phyloP scores from a whole-genome alignment of 805 yeast species.

The Soucietia sequanensis region DNA sequence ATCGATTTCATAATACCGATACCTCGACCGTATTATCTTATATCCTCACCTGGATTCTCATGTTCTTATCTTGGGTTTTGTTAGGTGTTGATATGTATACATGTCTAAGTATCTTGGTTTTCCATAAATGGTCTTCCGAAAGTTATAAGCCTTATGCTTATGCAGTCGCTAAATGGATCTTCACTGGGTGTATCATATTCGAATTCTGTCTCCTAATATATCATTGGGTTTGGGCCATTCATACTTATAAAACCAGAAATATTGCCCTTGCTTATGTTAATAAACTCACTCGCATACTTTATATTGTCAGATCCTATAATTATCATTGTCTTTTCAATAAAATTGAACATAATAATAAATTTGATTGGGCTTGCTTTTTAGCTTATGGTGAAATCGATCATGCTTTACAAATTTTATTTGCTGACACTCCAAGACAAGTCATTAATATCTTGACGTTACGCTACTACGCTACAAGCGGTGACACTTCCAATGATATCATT shows the following conservation, averaged over 20 bases:
- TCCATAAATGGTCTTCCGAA: slow-evolving; percentile 63
- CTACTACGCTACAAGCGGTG: slow-evolving; percentile 50
- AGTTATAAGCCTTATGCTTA: slow-evolving; percentile 46
- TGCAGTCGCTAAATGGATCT: slow-evolving; percentile 65
- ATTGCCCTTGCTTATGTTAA: slow-evolving; percentile 72
- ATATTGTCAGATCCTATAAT: slow-evolving; percentile 56
- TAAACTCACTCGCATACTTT: slow-evolving; percentile 55
- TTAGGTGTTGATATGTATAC: slow-evolving; percentile 76
- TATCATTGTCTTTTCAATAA: slow-evolving; percentile 71
- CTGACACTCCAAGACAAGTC: slow-evolving; percentile 87
- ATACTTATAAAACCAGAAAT: slow-evolving; percentile 56
- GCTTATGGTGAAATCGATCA: slow-evolving; percentile 65
- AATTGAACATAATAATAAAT: slow-evolving; percentile 59
- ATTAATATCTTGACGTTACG: slow-evolving; percentile 71
- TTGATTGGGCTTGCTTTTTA: slow-evolving; percentile 67
- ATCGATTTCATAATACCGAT: slow-evolving; percentile 44
- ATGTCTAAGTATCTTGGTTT: slow-evolving; percentile 68
- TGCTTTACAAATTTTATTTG: slow-evolving; percentile 60
- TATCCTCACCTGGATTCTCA: slow-evolving; percentile 40
- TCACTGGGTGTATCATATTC: slow-evolving; percentile 75
- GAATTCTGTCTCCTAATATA: slow-evolving; percentile 59
- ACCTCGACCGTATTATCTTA: slow-evolving; percentile 46
- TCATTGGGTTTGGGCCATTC: slow-evolving; percentile 57
- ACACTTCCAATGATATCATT: slow-evolving; percentile 40
- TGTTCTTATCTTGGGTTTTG: slow-evolving; percentile 53